A percentile compares a stretch with the other conserved stretches of the same genome.
These are phyloP conservation scores for Boletus reticuloceps DNA, from an alignment of 768 basidiomycete species.

Conservation along the genomic window DNA sequence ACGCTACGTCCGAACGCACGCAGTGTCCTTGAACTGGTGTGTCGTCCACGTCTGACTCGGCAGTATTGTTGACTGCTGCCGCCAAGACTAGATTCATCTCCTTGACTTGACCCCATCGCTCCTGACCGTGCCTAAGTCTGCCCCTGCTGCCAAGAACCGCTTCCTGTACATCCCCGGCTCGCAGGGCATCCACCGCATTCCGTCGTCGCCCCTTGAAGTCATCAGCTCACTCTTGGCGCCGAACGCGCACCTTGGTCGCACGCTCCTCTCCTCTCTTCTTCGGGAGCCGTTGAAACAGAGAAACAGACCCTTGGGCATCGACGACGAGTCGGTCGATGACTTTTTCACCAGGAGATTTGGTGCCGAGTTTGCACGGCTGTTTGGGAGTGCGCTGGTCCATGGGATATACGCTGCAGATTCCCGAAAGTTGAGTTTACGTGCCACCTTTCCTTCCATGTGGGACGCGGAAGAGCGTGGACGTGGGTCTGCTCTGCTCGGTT, in stretches of 20 bases:
- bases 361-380: slow-evolving; percentile 60
- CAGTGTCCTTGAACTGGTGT: slow-evolving; percentile 76
- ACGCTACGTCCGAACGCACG: slow-evolving; percentile 78
- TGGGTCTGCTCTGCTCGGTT: slow-evolving; percentile 70
- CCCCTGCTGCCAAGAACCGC: slow-evolving; percentile 74
- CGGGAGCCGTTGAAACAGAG: slow-evolving; percentile 53
- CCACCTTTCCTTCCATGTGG: slow-evolving; percentile 76
- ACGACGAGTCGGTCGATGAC: slow-evolving; percentile 80
- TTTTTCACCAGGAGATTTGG: slow-evolving; percentile 79
- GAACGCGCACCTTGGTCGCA: slow-evolving; percentile 35
- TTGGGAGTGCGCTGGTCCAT: slow-evolving; percentile 83
- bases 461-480: slow-evolving; percentile 62
- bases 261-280: slow-evolving; percentile 54
- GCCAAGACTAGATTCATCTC: slow-evolving; percentile 64
- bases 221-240: slow-evolving; percentile 32
- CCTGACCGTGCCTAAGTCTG: slow-evolving; percentile 61
- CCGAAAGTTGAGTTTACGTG: slow-evolving; percentile 64
- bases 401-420: slow-evolving; percentile 93
- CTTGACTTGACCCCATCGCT: slow-evolving; percentile 59
- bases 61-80: slow-evolving; percentile 8
- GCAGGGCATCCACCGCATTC: slow-evolving; percentile 52
- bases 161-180: slow-evolving; percentile 60
- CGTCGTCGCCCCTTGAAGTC: slow-evolving; percentile 39
- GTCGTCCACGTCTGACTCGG: slow-evolving; percentile 7
- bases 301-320: slow-evolving; percentile 38